A percentile compares a stretch with the other conserved stretches of the same genome.
Conservation (phyloP, 495 filamentous ascomycete genomes). For the Pseudotulostoma volvatum region DNA sequence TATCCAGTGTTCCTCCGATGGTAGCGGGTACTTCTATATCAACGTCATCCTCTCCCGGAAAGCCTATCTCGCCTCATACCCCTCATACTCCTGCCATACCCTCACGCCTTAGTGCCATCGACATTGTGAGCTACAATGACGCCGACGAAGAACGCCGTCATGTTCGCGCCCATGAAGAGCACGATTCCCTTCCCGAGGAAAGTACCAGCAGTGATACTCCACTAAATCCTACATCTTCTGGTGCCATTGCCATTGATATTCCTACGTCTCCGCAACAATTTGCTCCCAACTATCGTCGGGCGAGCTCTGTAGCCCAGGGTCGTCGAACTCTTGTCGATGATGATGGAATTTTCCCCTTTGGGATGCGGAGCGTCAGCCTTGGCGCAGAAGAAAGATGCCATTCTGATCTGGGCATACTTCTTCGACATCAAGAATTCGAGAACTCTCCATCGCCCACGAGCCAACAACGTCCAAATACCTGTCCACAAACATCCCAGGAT, state of each 20-base stretch:
- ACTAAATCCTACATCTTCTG: conserved; percentile 28
- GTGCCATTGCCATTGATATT: conserved; percentile 63
- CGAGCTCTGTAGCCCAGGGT: conserved; percentile 66
- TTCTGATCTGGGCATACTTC: conserved; percentile 37
- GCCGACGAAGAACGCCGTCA: conserved; percentile 12
- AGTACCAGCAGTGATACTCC: conserved; percentile 19
- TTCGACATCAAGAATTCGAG: conserved; percentile 31
- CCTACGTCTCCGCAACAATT: conserved; percentile 56
- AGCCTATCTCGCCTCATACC: conserved; percentile 83
- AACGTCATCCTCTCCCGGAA: conserved; percentile 74
- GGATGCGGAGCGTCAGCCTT: conserved; percentile 60
- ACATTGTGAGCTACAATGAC: conserved; percentile 56
- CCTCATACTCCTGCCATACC: conserved; percentile 88
- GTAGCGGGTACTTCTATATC: conserved; percentile 67
- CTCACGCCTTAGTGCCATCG: conserved; percentile 77
- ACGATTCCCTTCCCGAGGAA: conserved; percentile 23
- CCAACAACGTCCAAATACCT: conserved; percentile 15
- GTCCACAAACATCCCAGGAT: conserved; percentile 14
- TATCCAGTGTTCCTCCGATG: conserved; percentile 73
- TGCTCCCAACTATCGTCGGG: conserved; percentile 44
- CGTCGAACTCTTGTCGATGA: conserved; percentile 40
- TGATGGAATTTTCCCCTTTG: conserved; percentile 43
- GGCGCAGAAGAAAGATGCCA: conserved; percentile 51
- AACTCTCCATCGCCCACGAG: conserved; percentile 10
- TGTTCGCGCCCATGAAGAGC: conserved; percentile 14